phyloP scores from a whole-genome alignment of 257 asterid species.

The Asclepias syriaca region DNA sequence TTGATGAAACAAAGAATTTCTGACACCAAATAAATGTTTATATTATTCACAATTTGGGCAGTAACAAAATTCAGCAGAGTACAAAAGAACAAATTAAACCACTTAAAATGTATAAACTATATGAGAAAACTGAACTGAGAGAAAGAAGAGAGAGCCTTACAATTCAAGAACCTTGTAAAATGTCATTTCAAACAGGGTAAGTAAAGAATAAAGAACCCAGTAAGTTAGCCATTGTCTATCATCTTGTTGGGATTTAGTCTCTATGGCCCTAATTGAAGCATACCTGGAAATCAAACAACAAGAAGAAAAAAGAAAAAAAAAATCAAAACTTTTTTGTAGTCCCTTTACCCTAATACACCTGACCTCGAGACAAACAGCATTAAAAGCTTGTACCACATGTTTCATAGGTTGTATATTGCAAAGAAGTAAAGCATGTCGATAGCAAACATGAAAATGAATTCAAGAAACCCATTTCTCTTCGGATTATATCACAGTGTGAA shows the following conservation, averaged over 20 bases:
- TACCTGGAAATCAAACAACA: slow-evolving; percentile 34
- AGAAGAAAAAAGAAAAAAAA: neutral
- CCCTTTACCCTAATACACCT: neutral
- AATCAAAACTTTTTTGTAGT: neutral
- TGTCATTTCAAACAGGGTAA: slow-evolving; percentile 80
- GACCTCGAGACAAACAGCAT: neutral
- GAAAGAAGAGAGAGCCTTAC: slow-evolving; percentile 23
- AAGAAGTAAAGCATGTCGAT: neutral
- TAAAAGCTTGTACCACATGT: neutral
- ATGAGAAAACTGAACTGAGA: neutral
- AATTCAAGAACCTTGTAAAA: slow-evolving; percentile 66
- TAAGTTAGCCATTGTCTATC: slow-evolving; percentile 96
- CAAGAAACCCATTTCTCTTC: neutral
- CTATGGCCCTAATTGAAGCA: slow-evolving; percentile 77
- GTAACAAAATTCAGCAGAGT: neutral
- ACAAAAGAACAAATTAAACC: neutral
- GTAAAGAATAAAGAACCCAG: slow-evolving; percentile 88
- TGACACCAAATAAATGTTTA: neutral
- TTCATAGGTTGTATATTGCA: neutral
- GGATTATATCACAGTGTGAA: neutral
- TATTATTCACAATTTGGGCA: neutral
- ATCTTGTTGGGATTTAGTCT: slow-evolving; percentile 61
- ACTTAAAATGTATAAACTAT: neutral
- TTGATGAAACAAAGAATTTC: neutral
- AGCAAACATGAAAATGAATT: neutral